Percentiles rank a stretch among this genome's conserved stretches.
These are phyloP conservation scores for Graphiopsis chlorocephala DNA, from an alignment of 2,329 filamentous ascomycete genomes.

Conservation along the genomic window DNA sequence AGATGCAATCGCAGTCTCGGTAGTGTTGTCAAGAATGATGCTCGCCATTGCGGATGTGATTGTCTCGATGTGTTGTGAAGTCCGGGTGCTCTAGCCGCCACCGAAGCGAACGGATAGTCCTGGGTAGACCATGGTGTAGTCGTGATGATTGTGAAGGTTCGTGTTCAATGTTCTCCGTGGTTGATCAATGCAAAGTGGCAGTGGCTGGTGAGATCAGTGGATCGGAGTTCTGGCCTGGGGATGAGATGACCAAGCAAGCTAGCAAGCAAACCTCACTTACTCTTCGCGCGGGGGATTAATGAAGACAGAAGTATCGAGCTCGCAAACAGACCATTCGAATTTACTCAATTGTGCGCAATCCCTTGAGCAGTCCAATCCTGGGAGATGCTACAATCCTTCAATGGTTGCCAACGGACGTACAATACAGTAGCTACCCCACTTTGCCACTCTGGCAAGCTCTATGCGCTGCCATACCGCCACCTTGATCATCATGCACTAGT, in stretches of 20 bases:
- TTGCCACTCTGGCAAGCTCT: not conserved
- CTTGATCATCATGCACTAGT: not conserved
- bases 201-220: not conserved
- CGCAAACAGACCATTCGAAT: not conserved
- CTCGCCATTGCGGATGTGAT: not conserved
- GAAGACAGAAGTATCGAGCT: not conserved
- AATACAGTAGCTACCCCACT: not conserved
- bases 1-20: not conserved
- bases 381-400: not conserved
- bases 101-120: not conserved
- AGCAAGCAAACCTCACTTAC: not conserved
- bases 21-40: not conserved
- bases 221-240: not conserved
- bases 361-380: not conserved
- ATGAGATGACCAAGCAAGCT: not conserved
- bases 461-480: not conserved
- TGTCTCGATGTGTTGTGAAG: not conserved
- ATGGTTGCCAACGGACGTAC: not conserved
- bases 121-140: not conserved
- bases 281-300: not conserved
- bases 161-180: not conserved
- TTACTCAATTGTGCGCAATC: not conserved
- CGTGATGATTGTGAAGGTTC: not conserved
- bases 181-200: not conserved
- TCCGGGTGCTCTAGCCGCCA: not conserved